Percentiles rank a stretch among this genome's conserved stretches.
Evolutionary conservation across 2,329 filamentous ascomycete genomes (phyloP).

Genomic region (Emergomyces orientalis): DNA sequence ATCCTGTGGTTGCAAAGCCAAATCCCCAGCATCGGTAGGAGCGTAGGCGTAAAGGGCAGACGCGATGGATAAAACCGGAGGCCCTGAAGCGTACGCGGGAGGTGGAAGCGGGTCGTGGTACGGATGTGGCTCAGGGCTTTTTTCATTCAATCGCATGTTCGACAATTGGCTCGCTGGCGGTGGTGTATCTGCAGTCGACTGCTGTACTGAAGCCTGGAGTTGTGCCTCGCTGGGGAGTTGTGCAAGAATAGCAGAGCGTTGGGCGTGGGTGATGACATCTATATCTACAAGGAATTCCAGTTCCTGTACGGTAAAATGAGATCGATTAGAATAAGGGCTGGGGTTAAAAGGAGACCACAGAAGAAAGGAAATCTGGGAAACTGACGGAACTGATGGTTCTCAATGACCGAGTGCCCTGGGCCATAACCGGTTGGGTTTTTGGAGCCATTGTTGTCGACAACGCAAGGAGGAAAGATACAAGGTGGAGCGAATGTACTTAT

Average conservation of each 20-base stretch:
- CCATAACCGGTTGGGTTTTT: constrained; percentile 33
- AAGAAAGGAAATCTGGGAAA: constrained; percentile 14
- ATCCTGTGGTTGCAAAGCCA: constrained; percentile 73
- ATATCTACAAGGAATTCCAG: constrained; percentile 81
- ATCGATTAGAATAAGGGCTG: not conserved
- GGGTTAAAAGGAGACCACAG: constrained; percentile 9
- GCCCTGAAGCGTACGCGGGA: constrained; percentile 44
- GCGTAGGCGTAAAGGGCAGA: constrained; percentile 77
- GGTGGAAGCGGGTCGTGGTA: constrained; percentile 34
- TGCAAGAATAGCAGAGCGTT: constrained; percentile 64
- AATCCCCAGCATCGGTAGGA: constrained; percentile 69
- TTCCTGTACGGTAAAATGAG: constrained; percentile 50
- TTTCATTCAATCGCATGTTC: constrained; percentile 17
- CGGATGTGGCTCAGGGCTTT: constrained; percentile 27
- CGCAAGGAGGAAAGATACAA: not conserved
- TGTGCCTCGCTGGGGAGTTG: constrained; percentile 55
- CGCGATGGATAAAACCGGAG: constrained; percentile 58
- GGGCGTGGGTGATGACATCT: constrained; percentile 63
- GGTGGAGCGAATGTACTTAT: constrained; percentile 7
- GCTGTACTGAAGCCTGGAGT: constrained; percentile 26
- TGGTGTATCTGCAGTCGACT: constrained; percentile 13
- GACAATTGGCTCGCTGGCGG: constrained; percentile 13
- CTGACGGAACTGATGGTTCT: constrained; percentile 76
- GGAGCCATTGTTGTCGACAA: constrained; percentile 24
- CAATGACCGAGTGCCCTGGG: constrained; percentile 72